These are phyloP conservation scores for Medicago lupulina DNA, from an alignment of 306 rosid species.

Conservation along the genomic window DNA sequence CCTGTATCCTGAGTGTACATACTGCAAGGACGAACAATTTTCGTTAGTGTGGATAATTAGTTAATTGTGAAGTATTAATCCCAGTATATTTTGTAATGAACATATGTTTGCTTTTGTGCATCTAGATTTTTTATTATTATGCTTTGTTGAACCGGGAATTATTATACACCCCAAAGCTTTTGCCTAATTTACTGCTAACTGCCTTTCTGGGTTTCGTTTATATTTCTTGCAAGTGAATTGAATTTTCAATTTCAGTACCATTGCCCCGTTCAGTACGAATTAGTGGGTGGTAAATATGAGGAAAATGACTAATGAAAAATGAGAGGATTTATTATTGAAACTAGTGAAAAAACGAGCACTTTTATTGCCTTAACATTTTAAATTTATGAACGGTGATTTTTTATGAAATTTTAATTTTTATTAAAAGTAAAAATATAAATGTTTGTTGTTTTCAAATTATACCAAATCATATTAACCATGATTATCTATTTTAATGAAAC, in stretches of 20 bases:
- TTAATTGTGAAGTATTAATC: neutral
- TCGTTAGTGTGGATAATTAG: conserved; percentile 36
- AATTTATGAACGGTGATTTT: too few relatives aligned
- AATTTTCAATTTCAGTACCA: neutral
- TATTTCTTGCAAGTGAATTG: neutral
- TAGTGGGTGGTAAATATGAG: neutral
- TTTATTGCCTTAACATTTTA: too few relatives aligned
- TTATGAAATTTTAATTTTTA: too few relatives aligned
- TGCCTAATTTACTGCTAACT: neutral
- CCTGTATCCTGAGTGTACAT: conserved; percentile 43
- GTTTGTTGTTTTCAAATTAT: too few relatives aligned
- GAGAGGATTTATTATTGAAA: neutral
- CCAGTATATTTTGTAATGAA: conserved; percentile 25
- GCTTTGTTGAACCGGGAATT: neutral
- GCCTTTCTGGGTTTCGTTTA: neutral
- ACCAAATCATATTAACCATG: too few relatives aligned
- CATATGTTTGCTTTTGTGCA: neutral
- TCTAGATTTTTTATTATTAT: neutral
- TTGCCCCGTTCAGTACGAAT: neutral
- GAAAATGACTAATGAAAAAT: neutral
- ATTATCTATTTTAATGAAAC: too few relatives aligned
- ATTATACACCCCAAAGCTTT: neutral
- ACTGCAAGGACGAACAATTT: conserved; percentile 32
- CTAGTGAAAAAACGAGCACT: too few relatives aligned
- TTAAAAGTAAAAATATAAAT: too few relatives aligned